Percentiles rank a stretch among this genome's conserved stretches.
phyloP scores from a whole-genome alignment of 345 rosid species.

The Arabis hirsuta region DNA sequence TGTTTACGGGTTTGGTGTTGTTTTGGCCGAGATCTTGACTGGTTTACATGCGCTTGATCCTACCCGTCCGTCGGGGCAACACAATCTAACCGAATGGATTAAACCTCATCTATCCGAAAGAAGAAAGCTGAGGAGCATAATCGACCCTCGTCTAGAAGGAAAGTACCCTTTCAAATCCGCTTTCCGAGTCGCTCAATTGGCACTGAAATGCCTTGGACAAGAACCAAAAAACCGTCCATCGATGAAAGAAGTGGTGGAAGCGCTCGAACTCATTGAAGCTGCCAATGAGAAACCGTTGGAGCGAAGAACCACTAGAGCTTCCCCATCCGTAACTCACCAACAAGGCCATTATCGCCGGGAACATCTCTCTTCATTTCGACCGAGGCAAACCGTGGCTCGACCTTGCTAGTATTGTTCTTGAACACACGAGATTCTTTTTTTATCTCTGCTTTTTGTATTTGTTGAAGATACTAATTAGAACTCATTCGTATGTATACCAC shows the following conservation, averaged over 20 bases:
- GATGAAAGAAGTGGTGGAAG: constrained; percentile 82
- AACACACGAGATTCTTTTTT: constrained; percentile 39
- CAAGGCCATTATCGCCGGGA: constrained; percentile 51
- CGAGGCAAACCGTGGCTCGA: constrained; percentile 40
- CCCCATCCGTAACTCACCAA: constrained; percentile 34
- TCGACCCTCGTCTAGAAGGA: constrained; percentile 82
- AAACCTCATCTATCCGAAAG: constrained; percentile 72
- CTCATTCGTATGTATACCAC: constrained; percentile 8
- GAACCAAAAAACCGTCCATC: constrained; percentile 84
- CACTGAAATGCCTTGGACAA: constrained; percentile 66
- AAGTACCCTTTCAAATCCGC: constrained; percentile 76
- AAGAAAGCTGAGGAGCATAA: constrained; percentile 67
- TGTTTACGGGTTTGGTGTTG: constrained; percentile 92
- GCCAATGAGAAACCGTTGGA: constrained; percentile 56
- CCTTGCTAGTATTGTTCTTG: constrained; percentile 37
- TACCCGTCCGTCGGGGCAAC: constrained; percentile 76
- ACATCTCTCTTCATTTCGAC: constrained; percentile 61
- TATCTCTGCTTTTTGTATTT: constrained; percentile 27
- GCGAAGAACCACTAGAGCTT: constrained; percentile 53
- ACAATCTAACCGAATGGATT: constrained; percentile 77
- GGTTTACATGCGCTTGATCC: constrained; percentile 80
- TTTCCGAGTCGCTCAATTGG: constrained; percentile 66
- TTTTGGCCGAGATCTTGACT: constrained; percentile 82
- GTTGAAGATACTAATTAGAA: constrained; percentile 1
- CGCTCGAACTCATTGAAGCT: constrained; percentile 63